A percentile compares a stretch with the other conserved stretches of the same genome.
These are phyloP conservation scores for Leccinum disarticulatum DNA, from an alignment of 768 basidiomycete genomes.

Conservation along the genomic window DNA sequence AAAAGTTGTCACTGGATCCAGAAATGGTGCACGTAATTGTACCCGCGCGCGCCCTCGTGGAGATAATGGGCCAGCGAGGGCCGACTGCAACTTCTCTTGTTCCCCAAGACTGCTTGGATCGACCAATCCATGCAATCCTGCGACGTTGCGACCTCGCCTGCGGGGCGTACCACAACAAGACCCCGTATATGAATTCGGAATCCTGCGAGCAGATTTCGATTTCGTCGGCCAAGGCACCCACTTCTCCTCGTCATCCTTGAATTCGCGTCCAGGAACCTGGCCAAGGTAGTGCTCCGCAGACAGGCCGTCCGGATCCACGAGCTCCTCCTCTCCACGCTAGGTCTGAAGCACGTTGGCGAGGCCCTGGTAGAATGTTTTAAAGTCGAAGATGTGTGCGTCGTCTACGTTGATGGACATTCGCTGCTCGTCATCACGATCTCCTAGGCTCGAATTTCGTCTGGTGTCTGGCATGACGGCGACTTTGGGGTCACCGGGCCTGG, in stretches of 20 bases:
- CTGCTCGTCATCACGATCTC: slow-evolving; percentile 11
- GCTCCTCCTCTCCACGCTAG: neutral
- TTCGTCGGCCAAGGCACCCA: slow-evolving; percentile 23
- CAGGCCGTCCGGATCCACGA: slow-evolving; percentile 8
- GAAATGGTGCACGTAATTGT: slow-evolving; percentile 3
- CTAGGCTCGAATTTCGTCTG: slow-evolving; percentile 3
- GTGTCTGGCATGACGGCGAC: slow-evolving; percentile 7
- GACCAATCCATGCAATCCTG: neutral
- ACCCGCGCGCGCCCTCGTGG: slow-evolving; percentile 13
- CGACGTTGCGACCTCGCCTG: neutral
- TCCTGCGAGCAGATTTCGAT: too few relatives aligned
- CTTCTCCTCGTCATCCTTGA: slow-evolving; percentile 17
- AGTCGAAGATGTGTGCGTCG: slow-evolving; percentile 2
- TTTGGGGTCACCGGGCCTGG: too few relatives aligned
- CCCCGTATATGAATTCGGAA: neutral
- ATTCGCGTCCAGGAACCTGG: neutral
- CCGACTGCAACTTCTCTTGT: neutral
- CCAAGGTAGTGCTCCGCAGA: neutral
- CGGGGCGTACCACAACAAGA: slow-evolving; percentile 6
- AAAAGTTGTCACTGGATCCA: slow-evolving; percentile 5
- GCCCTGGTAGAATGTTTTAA: slow-evolving; percentile 16
- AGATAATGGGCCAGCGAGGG: slow-evolving; percentile 19
- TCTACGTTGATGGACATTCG: slow-evolving; percentile 7
- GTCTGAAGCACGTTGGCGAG: slow-evolving; percentile 10
- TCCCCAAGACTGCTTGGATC: slow-evolving; percentile 2